Base-by-base conservation (phyloP, 352 stramenopile species). In the Salisapilia sapeloensis region DNA sequence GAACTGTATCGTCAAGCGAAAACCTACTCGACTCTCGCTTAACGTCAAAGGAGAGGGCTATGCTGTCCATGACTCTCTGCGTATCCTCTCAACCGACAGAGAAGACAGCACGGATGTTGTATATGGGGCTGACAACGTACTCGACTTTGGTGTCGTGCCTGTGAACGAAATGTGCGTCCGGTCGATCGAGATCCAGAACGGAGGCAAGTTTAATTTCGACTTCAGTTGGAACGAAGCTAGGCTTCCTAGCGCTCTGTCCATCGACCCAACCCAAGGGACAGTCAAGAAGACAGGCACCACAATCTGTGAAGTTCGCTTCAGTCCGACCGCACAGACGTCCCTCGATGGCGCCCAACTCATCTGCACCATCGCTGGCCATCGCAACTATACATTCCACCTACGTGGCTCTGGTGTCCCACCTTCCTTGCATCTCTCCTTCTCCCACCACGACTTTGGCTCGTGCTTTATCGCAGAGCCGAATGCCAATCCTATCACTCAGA, bases 41-140 rank as follows among this genome's bases (percentile, higher is more conserved):
- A 97, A 97, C 42, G 57, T 97, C 20, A 97, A 97, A 51, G 89
- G 89, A 22, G 89, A 97, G 44, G 89, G 89, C 4, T 96, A 93
- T 43, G 84, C 72, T 24, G 91, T 97, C 26, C 82, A 94, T 44
- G 77, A 90, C 31, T 46, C 58, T 2, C 34, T 95, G 4, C 51
- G 51, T 0, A 42, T 74, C 26, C 36, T 29, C 14, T 58, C 46
- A 1, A n/a, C n/a, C n/a, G n/a, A n/a, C n/a, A n/a, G n/a, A n/a
- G 55, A 62, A 10, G 56, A 70, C 14, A 46, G 59, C n/a, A 53
- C 42, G 16, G 65, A 80, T 31, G 42, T 60, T 12, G 16, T 49
- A 13, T 29, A 56, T 26, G 59, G 52, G 4, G 15, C 32, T 0
- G 27, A 45, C 2, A 83, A 64, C 35, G 19, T 59, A 12, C 24